phyloP scores from a whole-genome alignment of 2,329 filamentous ascomycete genomes.

The Neopestalotiopsis clavispora region DNA sequence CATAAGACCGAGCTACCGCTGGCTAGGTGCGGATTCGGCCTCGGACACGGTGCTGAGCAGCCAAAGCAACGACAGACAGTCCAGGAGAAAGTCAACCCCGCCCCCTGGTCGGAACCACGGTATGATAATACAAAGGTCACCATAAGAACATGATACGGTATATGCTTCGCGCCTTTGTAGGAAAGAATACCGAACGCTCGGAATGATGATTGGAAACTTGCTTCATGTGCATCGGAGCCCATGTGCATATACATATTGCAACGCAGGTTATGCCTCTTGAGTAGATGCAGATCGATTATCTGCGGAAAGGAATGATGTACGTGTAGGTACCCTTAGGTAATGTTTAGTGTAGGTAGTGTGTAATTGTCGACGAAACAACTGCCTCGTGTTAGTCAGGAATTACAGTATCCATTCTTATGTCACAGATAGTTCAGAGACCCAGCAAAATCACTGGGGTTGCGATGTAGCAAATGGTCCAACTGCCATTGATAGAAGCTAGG shows the following conservation, averaged over 20 bases:
- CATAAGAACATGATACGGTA: not conserved
- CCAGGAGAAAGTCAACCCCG: not conserved
- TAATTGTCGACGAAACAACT: not conserved
- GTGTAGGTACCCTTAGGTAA: not conserved
- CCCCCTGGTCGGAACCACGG: not conserved
- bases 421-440: not conserved
- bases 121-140: not conserved
- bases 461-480: too few relatives aligned
- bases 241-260: too few relatives aligned
- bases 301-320: not conserved
- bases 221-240: too few relatives aligned
- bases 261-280: not conserved
- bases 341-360: not conserved
- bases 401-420: not conserved
- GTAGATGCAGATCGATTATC: not conserved
- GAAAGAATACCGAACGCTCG: not conserved
- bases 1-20: conserved; percentile 11
- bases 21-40: conserved; percentile 3
- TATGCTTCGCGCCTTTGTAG: not conserved
- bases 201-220: not conserved
- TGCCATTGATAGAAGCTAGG: too few relatives aligned
- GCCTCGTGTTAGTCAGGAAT: not conserved
- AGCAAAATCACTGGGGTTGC: not conserved
- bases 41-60: not conserved
- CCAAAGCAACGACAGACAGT: not conserved